These are phyloP conservation scores for Sporothrix sp. DNA, from an alignment of 2,329 filamentous ascomycete species.

Conservation along the genomic window DNA sequence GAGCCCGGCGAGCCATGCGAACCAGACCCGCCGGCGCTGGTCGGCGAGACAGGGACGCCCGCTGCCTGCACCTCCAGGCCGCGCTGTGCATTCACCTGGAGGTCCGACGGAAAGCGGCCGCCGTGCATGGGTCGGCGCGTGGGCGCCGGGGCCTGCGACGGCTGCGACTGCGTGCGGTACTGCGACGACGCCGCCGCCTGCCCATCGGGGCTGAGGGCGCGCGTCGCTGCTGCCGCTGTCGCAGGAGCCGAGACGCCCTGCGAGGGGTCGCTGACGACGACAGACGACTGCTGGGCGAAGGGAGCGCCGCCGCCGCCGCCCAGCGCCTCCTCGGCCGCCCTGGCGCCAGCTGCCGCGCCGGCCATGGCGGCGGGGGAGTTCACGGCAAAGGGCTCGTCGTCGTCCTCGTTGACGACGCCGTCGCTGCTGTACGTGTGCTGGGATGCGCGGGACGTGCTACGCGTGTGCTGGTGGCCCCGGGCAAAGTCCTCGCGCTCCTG, in stretches of 20 bases:
- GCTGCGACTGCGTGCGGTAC: constrained; percentile 30
- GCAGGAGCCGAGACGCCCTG: too few relatives aligned
- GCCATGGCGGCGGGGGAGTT: constrained; percentile 37
- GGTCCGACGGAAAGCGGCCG: constrained; percentile 92
- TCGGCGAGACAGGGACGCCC: constrained; percentile 55
- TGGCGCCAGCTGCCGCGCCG: not conserved
- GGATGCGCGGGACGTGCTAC: constrained; percentile 62
- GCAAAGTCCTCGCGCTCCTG: constrained; percentile 86
- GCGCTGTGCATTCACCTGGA: constrained; percentile 68
- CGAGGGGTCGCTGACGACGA: not conserved
- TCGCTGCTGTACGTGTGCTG: constrained; percentile 60
- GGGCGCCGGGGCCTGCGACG: constrained; percentile 36
- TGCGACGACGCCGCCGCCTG: not conserved
- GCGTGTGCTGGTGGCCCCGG: constrained; percentile 50
- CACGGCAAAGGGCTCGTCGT: constrained; percentile 53
- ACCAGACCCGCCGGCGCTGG: constrained; percentile 64
- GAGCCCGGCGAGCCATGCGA: constrained; percentile 24
- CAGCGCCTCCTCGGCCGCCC: not conserved
- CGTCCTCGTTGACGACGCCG: constrained; percentile 65
- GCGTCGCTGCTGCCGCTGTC: not conserved
- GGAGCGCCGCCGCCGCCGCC: not conserved
- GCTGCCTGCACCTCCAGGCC: constrained; percentile 70
- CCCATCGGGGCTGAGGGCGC: not conserved
- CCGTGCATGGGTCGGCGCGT: constrained; percentile 73
- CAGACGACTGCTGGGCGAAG: not conserved